Evolutionary conservation across 805 yeast genomes (phyloP).

Genomic region (Candida xiaguanensis): DNA sequence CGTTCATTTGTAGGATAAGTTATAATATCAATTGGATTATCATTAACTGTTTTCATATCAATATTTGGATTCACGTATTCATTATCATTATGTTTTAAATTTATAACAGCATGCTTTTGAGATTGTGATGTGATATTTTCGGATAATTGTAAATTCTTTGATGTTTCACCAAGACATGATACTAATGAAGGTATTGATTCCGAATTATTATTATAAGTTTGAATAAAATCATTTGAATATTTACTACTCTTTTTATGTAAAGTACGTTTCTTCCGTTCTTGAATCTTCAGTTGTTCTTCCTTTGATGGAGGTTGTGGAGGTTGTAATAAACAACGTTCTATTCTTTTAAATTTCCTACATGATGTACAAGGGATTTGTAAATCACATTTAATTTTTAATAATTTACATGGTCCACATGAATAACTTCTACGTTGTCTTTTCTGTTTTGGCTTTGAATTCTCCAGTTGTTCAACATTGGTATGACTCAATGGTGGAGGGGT

Average conservation of each 20-base stretch:
- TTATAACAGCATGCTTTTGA: background rate
- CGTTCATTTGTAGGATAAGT: background rate
- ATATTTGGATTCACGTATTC: constrained; percentile 1
- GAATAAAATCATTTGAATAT: constrained; percentile 8
- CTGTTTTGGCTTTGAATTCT: constrained; percentile 10
- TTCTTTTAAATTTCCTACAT: constrained; percentile 37
- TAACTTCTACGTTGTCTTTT: constrained; percentile 48
- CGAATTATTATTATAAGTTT: constrained; percentile 8
- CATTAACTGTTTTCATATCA: background rate
- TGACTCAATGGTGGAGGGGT: background rate
- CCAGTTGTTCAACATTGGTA: background rate
- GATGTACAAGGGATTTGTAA: constrained; percentile 45
- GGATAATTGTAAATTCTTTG: constrained; percentile 2
- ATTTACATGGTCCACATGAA: constrained; percentile 54
- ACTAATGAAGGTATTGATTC: constrained; percentile 9
- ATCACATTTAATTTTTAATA: constrained; percentile 53
- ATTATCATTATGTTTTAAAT: background rate
- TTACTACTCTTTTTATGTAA: constrained; percentile 10
- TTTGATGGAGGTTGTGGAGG: constrained; percentile 46
- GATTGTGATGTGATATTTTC: background rate
- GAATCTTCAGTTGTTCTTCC: constrained; percentile 30
- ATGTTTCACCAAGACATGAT: constrained; percentile 3
- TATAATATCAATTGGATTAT: background rate
- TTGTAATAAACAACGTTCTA: constrained; percentile 31
- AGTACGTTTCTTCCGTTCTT: constrained; percentile 24